Evolutionary conservation across 1,284 basidiomycete species (phyloP), one percentile per base, ranked within the genome.

Genomic region (Leccinum cinnamomeum): DNA sequence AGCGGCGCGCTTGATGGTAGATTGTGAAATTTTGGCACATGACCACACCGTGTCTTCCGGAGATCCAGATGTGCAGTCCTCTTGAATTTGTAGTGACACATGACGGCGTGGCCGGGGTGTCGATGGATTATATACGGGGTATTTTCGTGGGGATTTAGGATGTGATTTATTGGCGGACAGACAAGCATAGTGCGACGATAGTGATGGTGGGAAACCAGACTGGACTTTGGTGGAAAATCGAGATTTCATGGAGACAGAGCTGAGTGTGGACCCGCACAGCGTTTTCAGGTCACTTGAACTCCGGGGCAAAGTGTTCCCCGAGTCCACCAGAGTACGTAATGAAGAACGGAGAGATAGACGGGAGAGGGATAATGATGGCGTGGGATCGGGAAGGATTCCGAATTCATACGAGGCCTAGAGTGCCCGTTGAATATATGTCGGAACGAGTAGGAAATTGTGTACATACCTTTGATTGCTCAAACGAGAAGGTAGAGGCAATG

Each of bases 11-110:
- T 73, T 73, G 10, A 50, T 11, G 44, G 62, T 30, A 37, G 72
- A 75, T 37, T 62, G 74, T 0, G 75, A 67, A 11, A 73, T 76
- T 56, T 76, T 73, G 37, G 72, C 72, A 66, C 72, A 73, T 39
- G 72, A 75, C 72, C 72, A 73, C 33, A 73, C 28, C 25, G 3
- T 53, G 28, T 67, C 63, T 59, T 56, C 62, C 7, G 63, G 50
- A 5, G 62, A 53, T 8, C 20, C 62, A 53, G 63, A 54, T 61
- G 48, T 46, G 28, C 28, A 50, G 14, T 39, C 30, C 25, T 65
- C 62, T 25, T 62, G 48, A 2, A 57, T 50, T 50, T 50, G 46
- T 23, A 65, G 53, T 37, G 65, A 70, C 23, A 51, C 35, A 53
- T 62, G 64, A 1, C 66, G 69, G 20, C 39, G 65, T 51, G 61